Evolutionary conservation across 169 alveolate species (phyloP), one percentile per base, ranked within the genome.

Genomic region (Plasmodium fragile): DNA sequence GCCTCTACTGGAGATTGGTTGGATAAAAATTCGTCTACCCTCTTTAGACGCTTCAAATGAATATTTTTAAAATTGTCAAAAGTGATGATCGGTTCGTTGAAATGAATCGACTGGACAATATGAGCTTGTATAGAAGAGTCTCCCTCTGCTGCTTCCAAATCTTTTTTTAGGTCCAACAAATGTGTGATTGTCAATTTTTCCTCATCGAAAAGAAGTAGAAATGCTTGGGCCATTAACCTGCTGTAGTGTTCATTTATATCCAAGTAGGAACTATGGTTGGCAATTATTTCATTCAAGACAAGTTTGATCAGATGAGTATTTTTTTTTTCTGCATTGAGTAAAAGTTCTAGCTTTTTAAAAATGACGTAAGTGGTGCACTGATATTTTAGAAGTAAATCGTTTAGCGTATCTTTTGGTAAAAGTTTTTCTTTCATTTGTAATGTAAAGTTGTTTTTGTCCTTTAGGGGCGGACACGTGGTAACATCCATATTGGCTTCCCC

Each of bases 131-230:
- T 77, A 13, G 36, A 11, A 45, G 59, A 45, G n/a, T 59, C 45
- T 5, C n/a, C 13, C 8, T 78, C 41, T 22, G 79, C n/a, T 18
- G 5, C 18, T 49, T 49, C 32, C 49, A 89, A 55, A 30, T 16
- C 2, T 4, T 89, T 43, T 28, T 59, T 78, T 49, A 89, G 53
- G 16, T 77, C 89, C 8, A 89, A 25, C 30, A 69, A 22, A 45
- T 81, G 22, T 39, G 80, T 84, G 25, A 70, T 69, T 49, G 79
- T n/a, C 22, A 81, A 11, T 22, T 43, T 41, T 6, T 70, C 79
- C 39, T 91, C 84, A 45, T 91, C 94, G 82, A 91, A 91, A 80
- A 91, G 59, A 52, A 16, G 53, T 0, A 91, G 85, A 91, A 91
- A 91, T 0, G 53, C 94, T 70, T 81, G 36, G 73, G 94, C 92